Conservation (phyloP, 495 filamentous ascomycete species). For the Rostrohypoxylon terebratum region DNA sequence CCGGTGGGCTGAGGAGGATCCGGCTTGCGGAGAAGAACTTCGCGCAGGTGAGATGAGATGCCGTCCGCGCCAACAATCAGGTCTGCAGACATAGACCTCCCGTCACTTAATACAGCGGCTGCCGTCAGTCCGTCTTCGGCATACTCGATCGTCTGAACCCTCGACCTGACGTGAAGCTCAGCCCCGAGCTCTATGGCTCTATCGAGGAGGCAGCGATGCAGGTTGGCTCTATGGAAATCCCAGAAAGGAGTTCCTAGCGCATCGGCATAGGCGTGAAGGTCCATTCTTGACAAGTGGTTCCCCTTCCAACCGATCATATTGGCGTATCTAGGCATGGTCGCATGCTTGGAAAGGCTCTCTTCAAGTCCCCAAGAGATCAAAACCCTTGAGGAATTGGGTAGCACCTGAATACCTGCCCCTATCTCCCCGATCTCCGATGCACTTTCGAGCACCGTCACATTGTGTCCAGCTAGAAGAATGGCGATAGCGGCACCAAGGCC, state of each 20-base stretch:
- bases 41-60: constrained; percentile 64
- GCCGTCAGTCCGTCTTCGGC: constrained; percentile 49
- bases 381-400: constrained; percentile 65
- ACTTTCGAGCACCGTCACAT: constrained; percentile 70
- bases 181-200: constrained; percentile 66
- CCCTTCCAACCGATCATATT: constrained; percentile 59
- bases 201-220: constrained; percentile 65
- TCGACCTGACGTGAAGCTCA: constrained; percentile 58
- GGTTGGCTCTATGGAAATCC: constrained; percentile 70
- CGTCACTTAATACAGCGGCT: constrained; percentile 49
- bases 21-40: constrained; percentile 58
- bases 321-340: constrained; percentile 53
- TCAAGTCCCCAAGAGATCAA: constrained; percentile 60
- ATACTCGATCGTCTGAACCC: constrained; percentile 54
- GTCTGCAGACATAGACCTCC: constrained; percentile 57
- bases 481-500: constrained; percentile 75
- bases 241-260: constrained; percentile 64
- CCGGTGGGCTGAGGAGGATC: constrained; percentile 68
- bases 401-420: constrained; percentile 71
- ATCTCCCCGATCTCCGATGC: constrained; percentile 70
- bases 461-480: constrained; percentile 68
- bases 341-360: constrained; percentile 45
- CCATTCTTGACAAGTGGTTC: constrained; percentile 53
- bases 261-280: constrained; percentile 57
- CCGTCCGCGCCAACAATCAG: constrained; percentile 71